phyloP scores from a whole-genome alignment of 2,329 filamentous ascomycete species.

The Alternaria hordeiaustralica region DNA sequence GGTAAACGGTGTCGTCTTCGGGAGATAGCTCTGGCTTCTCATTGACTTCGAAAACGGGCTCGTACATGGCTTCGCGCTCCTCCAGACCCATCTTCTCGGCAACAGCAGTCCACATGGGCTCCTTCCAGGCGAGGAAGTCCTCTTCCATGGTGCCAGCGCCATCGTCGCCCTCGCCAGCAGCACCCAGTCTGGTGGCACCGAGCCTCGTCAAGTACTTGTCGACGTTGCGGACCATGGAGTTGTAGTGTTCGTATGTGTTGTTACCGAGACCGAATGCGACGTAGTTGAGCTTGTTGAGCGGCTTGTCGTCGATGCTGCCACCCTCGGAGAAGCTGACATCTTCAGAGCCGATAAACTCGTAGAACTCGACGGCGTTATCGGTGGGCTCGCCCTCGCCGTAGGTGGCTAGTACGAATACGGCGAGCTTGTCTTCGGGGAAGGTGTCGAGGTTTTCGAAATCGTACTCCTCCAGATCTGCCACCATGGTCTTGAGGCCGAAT shows the following conservation, averaged over 20 bases:
- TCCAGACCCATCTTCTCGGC: slow-evolving; percentile 84
- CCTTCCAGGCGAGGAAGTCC: slow-evolving; percentile 98
- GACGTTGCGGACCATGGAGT: slow-evolving; percentile 95
- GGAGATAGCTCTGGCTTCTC: slow-evolving; percentile 76
- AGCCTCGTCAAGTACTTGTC: slow-evolving; percentile 80
- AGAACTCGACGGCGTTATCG: slow-evolving; percentile 98
- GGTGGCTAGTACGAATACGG: slow-evolving; percentile 94
- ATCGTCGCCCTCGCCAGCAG: slow-evolving; percentile 94
- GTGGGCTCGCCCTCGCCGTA: slow-evolving; percentile 99
- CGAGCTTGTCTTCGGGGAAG: slow-evolving; percentile 87
- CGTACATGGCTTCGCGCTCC: slow-evolving; percentile 95
- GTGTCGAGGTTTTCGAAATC: slow-evolving; percentile 93
- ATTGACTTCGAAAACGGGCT: slow-evolving; percentile 84
- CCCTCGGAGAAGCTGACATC: slow-evolving; percentile 81
- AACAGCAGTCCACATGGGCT: slow-evolving; percentile 94
- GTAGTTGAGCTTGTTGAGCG: slow-evolving; percentile 85
- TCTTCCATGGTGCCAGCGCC: slow-evolving; percentile 99
- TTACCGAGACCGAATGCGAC: slow-evolving; percentile 96
- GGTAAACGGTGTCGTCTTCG: slow-evolving; percentile 82
- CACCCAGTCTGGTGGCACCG: slow-evolving; percentile 82
- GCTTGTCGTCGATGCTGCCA: slow-evolving; percentile 65
- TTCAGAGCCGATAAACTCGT: slow-evolving; percentile 89
- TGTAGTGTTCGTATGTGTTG: slow-evolving; percentile 99
- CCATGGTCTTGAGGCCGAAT: slow-evolving; percentile 97
- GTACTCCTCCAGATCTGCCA: slow-evolving; percentile 96